Conservation (phyloP, 345 rosid species). For the Arabis alpina region DNA sequence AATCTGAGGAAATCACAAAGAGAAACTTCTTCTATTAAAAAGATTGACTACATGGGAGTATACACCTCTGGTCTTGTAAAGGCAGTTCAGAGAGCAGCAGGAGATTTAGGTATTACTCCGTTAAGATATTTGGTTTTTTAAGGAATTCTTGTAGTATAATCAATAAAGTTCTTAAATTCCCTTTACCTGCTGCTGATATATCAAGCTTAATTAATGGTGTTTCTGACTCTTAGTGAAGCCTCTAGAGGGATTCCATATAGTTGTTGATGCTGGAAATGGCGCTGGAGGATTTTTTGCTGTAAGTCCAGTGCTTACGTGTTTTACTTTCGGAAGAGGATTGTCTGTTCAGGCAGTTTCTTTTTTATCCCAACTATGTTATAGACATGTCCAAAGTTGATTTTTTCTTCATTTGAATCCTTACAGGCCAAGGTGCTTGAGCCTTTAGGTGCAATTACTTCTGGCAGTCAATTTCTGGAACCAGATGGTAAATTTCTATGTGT, state of each 20-base stretch:
- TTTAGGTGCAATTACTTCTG: slow-evolving; percentile 86
- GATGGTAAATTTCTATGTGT: slow-evolving; percentile 61
- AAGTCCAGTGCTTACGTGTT: slow-evolving; percentile 41
- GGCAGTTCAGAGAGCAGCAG: slow-evolving; percentile 88
- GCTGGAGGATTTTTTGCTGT: slow-evolving; percentile 98
- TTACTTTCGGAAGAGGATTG: not conserved
- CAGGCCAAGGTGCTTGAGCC: slow-evolving; percentile 98
- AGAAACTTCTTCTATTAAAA: slow-evolving; percentile 53
- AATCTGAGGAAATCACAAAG: slow-evolving; percentile 44
- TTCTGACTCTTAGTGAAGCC: slow-evolving; percentile 75
- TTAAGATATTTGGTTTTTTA: slow-evolving; percentile 12
- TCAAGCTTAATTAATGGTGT: slow-evolving; percentile 33
- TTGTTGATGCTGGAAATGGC: slow-evolving; percentile 99
- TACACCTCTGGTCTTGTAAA: slow-evolving; percentile 86
- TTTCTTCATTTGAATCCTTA: slow-evolving; percentile 20
- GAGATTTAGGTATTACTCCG: slow-evolving; percentile 67
- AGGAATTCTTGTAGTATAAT: not conserved
- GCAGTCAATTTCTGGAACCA: slow-evolving; percentile 98
- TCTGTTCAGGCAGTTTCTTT: not conserved
- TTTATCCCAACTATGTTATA: not conserved
- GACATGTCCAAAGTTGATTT: not conserved
- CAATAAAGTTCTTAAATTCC: slow-evolving; percentile 3
- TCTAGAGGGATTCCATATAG: slow-evolving; percentile 90
- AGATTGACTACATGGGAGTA: slow-evolving; percentile 81
- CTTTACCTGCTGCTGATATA: slow-evolving; percentile 22